Evolutionary conservation across 2,329 filamentous ascomycete species (phyloP), one percentile per base, ranked within the genome.

Genomic region (Niveomyces coronatus): DNA sequence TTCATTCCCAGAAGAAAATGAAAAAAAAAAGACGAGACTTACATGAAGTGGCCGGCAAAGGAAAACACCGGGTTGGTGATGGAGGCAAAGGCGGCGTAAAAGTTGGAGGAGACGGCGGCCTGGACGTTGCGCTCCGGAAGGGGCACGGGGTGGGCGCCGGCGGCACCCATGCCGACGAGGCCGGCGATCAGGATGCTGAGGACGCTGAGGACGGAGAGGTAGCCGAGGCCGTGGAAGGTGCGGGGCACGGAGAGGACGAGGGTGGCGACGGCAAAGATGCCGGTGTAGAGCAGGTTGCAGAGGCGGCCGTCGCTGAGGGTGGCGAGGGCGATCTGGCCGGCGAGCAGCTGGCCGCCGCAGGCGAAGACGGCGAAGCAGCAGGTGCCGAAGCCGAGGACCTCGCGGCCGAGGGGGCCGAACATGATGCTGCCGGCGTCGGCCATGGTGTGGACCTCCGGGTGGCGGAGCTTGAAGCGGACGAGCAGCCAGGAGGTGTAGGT

Each of bases 361-460:
- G 61, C 64, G 43, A 65, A 71, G 19, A 73, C 56, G 27, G 68
- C 67, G 45, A 74, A 74, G 45, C 70, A 58, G 37, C 71, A 52
- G 1, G 67, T 72, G 3, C 69, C 68, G 14, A 54, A 59, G 20
- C 60, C 61, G 26, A 74, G 58, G 10, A 72, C 44, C 44, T 70
- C 70, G 17, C 68, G 61, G 1, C 71, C 70, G 5, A 67, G 41
- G 2, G 61, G 64, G 3, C 73, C 72, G 39, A 74, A 71, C 15
- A 76, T 57, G 37, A 74, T 64, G 29, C 54, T 54, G 13, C 71
- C 71, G 0, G 69, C 71, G 44, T 76, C 71, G 29, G 71, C 71
- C 56, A 75, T 74, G 36, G 66, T 67, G 47, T 76, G 73, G 3
- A 75, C 70, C 43, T 72, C 61, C 1, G 66, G 65, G 47, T 74